phyloP scores from a whole-genome alignment of 495 filamentous ascomycete genomes.

The Aspergillus bridgeri region DNA sequence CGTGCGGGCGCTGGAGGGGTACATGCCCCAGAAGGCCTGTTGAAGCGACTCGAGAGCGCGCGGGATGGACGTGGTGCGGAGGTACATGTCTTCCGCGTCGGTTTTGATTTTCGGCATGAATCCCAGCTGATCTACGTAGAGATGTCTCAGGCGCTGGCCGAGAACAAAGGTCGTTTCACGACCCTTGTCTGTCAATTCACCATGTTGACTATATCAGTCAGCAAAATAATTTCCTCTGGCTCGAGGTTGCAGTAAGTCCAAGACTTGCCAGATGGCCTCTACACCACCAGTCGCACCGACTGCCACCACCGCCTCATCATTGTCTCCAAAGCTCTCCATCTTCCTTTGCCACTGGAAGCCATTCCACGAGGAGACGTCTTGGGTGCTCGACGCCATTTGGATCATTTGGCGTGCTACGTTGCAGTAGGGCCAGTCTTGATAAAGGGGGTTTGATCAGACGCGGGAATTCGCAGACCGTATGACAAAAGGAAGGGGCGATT shows the following conservation, averaged over 20 bases:
- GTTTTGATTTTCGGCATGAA: constrained; percentile 73
- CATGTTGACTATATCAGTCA: constrained; percentile 56
- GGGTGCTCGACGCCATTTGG: constrained; percentile 60
- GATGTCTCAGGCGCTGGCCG: constrained; percentile 69
- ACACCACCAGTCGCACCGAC: constrained; percentile 62
- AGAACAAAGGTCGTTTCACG: constrained; percentile 79
- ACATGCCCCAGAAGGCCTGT: constrained; percentile 85
- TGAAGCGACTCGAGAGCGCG: constrained; percentile 86
- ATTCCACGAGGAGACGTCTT: constrained; percentile 58
- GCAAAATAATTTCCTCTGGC: constrained; percentile 1
- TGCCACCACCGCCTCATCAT: constrained; percentile 67
- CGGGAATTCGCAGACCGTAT: not conserved
- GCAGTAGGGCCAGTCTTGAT: constrained; percentile 88
- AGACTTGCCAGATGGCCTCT: constrained; percentile 67
- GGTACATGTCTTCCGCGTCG: constrained; percentile 69
- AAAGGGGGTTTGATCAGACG: constrained; percentile 16
- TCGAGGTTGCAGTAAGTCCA: not conserved
- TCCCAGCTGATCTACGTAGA: constrained; percentile 84
- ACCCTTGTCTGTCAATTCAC: constrained; percentile 84
- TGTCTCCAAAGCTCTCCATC: constrained; percentile 72
- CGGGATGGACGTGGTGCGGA: constrained; percentile 80
- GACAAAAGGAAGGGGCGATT: constrained; percentile 7
- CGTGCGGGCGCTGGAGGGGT: constrained; percentile 67
- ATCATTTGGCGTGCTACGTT: constrained; percentile 66
- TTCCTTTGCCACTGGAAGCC: constrained; percentile 73